Evolutionary conservation across 257 asterid species (phyloP).

Genomic region (Primulina huaijiensis): DNA sequence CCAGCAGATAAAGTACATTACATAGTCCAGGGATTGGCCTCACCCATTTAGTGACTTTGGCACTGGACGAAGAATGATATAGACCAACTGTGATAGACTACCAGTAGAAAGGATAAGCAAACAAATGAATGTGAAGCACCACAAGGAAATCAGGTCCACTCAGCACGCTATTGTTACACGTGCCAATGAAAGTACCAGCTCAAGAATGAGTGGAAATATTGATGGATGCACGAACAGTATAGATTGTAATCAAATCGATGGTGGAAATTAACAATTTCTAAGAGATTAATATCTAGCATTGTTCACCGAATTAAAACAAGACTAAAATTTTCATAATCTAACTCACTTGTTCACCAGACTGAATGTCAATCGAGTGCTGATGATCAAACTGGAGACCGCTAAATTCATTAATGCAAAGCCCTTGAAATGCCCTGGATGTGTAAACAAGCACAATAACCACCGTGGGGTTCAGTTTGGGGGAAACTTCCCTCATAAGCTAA

Average conservation of each 20-base stretch:
- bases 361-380: slow-evolving; percentile 67
- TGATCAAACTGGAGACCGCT: slow-evolving; percentile 88
- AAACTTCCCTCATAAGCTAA: background rate
- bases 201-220: background rate
- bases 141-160: background rate
- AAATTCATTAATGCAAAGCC: slow-evolving; percentile 90
- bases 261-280: background rate
- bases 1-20: too few relatives aligned
- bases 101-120: background rate
- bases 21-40: too few relatives aligned
- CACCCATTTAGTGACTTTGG: too few relatives aligned
- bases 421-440: slow-evolving; percentile 89
- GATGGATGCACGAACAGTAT: background rate
- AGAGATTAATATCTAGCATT: slow-evolving; percentile 1
- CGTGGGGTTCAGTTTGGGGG: background rate
- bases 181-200: background rate
- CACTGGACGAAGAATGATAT: too few relatives aligned
- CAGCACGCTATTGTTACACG: background rate
- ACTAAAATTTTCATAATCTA: slow-evolving; percentile 1
- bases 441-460: slow-evolving; percentile 8
- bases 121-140: background rate
- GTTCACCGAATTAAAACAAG: slow-evolving; percentile 16
- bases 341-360: slow-evolving; percentile 93
- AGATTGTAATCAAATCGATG: background rate
- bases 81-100: background rate